Base-by-base conservation (phyloP, 495 filamentous ascomycete species). In the Pseudomonodictys pantanalensis region DNA sequence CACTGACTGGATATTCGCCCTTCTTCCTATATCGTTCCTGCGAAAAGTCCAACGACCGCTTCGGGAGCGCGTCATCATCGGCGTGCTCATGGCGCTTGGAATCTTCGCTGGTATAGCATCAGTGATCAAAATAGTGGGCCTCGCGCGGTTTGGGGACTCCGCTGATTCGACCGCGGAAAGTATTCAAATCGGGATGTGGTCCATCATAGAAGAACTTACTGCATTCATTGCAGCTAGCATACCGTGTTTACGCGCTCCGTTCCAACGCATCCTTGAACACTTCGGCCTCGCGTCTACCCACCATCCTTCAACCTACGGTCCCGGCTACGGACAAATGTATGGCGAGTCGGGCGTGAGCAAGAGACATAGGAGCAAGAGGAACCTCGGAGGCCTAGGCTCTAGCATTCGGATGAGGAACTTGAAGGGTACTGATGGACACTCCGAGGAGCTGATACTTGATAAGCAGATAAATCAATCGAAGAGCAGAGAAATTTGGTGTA, bases 11-110 rank as follows among this genome's bases (percentile, higher is more conserved):
- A 43, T 68, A 41, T 60, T 72, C 29, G 66, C 67, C 49, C 39
- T 72, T 3, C 54, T 71, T 38, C 72, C 72, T 11, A 53, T 74
- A 35, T 69, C 62, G 42, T 73, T 73, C 58, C 65, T 75, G 33
- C 51, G 54, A 26, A 64, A 69, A 39, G 49, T 74, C 15, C 64
- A 65, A 28, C 55, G 67, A 15, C 72, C 69, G 25, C 52, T 71
- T 23, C 61, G 63, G 4, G 70, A 72, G 58, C 68, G 66, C 46
- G 29, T 70, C 12, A 60, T 67, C 43, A 58, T 74, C 39, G 61
- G 28, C 10, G 43, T 70, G 46, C 51, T 74, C 17, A 72, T 73
- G 70, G 67, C 64, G 0, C 62, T 74, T 24, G 72, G 72, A 17
- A 38, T 73, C 24, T 32, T 70, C 23, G 68, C 72, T 2, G 60